Evolutionary conservation across 768 basidiomycete genomes (phyloP), one percentile per base, ranked within the genome.

Genomic region (Suillus subluteus): DNA sequence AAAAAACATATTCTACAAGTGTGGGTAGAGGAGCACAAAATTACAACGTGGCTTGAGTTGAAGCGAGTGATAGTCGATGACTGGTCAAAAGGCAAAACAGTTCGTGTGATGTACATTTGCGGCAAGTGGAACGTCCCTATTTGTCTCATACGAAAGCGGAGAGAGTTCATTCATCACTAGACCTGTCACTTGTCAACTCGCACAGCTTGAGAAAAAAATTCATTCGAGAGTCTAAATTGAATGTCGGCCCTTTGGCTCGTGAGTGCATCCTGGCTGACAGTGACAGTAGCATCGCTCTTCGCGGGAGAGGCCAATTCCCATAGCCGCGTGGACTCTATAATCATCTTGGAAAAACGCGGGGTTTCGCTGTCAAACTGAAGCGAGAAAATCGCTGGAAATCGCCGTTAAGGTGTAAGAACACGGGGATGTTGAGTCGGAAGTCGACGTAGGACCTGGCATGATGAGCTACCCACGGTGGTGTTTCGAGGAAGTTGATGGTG

Each of bases 281-380:
- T 61, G 59, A 61, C 59, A 61, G 59, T 18, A 43, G 18, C 26
- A 41, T 43, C 59, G 41, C 41, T 43, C 40, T 43, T 61, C 59
- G 59, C 59, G 59, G 59, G 59, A 61, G 59, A 11, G 58, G 11
- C 32, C 23, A 61, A 4, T 41, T 61, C 18, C 58, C 40, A 41
- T 12, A 26, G 6, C 59, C 59, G 59, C 59, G 40, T 61, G 59
- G 40, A 4, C 12, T 4, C 26, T 26, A 26, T 26, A 26, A 26
- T 26, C 26, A 38, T 40, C 23, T 26, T 40, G 23, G 11, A 21
- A 12, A 43, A 61, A 43, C 59, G 59, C 59, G 59, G 59, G 41
- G 59, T 61, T 43, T 61, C 2, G n/a, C 41, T 43, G 58, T 41
- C 40, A 59, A 43, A 12, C 3, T 11, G 3, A 43, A 61, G 59